Evolutionary conservation across 2,329 filamentous ascomycete genomes (phyloP).

Genomic region (Macrophomina phaseolina): DNA sequence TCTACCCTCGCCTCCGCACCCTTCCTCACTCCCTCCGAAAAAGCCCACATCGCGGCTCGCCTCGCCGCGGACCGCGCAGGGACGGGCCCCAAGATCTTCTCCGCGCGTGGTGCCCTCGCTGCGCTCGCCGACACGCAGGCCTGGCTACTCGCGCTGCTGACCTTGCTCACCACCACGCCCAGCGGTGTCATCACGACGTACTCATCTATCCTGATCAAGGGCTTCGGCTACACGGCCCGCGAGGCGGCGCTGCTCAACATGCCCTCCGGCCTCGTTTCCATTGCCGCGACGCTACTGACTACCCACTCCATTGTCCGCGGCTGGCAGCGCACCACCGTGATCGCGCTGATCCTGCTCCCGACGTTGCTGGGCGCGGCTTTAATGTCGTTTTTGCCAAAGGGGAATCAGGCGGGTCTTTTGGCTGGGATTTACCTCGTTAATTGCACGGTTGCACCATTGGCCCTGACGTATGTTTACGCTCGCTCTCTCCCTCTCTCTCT

Average conservation of each 20-base stretch:
- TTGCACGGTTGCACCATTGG: neutral
- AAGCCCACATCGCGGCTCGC: neutral
- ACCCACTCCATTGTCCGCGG: constrained; percentile 34
- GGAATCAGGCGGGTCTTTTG: constrained; percentile 30
- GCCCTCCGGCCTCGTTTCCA: constrained; percentile 57
- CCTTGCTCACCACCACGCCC: constrained; percentile 31
- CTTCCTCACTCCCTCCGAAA: constrained; percentile 12
- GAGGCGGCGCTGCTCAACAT: constrained; percentile 54
- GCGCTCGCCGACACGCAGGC: neutral
- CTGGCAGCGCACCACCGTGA: constrained; percentile 43
- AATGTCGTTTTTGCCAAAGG: constrained; percentile 26
- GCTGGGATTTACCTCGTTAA: constrained; percentile 15
- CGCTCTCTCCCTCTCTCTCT: too few species aligned
- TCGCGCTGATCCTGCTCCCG: constrained; percentile 43
- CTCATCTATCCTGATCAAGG: constrained; percentile 39
- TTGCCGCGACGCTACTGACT: constrained; percentile 35
- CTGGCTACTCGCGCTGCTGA: constrained; percentile 7
- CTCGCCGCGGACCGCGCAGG: constrained; percentile 13
- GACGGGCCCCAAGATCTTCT: constrained; percentile 13
- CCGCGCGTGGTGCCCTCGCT: neutral
- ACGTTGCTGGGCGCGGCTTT: constrained; percentile 25
- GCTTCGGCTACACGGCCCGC: constrained; percentile 34
- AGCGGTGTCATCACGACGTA: constrained; percentile 39
- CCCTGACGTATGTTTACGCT: neutral
- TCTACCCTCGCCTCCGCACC: neutral